phyloP scores from a whole-genome alignment of 768 basidiomycete genomes.

The Coprinopsis strossmayeri region DNA sequence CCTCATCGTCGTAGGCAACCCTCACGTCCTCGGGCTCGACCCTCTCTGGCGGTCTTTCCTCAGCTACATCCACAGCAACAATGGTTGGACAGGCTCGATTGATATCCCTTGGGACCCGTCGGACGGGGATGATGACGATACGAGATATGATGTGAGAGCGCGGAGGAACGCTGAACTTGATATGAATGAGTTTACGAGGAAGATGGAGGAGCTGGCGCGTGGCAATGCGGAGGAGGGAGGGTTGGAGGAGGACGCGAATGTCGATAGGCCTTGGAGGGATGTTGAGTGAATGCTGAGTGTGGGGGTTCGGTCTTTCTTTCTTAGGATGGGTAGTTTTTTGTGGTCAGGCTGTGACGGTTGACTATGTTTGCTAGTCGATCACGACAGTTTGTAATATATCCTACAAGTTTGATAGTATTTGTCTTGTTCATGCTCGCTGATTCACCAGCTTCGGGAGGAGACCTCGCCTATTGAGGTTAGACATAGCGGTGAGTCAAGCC shows the following conservation, averaged over 20 bases:
- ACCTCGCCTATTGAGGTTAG: too few species aligned
- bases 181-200: conserved; percentile 36
- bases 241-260: conserved; percentile 21
- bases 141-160: conserved; percentile 27
- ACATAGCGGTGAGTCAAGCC: too few species aligned
- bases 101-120: conserved; percentile 44
- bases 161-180: conserved; percentile 27
- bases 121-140: conserved; percentile 10
- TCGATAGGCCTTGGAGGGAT: conserved; percentile 37
- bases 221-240: conserved; percentile 17
- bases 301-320: not conserved
- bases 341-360: not conserved
- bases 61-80: conserved; percentile 46
- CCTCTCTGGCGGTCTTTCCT: conserved; percentile 58
- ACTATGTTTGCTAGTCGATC: not conserved
- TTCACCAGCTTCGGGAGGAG: too few species aligned
- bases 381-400: not conserved
- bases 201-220: conserved; percentile 26
- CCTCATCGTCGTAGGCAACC: conserved; percentile 55
- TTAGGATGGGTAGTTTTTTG: not conserved
- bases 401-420: not conserved
- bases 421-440: not conserved
- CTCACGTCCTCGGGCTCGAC: conserved; percentile 51
- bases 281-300: conserved; percentile 21
- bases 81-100: conserved; percentile 46